A percentile compares a stretch with the other conserved stretches of the same genome.
phyloP scores from a whole-genome alignment of 805 yeast genomes.

The Hanseniaspora taiwanica region DNA sequence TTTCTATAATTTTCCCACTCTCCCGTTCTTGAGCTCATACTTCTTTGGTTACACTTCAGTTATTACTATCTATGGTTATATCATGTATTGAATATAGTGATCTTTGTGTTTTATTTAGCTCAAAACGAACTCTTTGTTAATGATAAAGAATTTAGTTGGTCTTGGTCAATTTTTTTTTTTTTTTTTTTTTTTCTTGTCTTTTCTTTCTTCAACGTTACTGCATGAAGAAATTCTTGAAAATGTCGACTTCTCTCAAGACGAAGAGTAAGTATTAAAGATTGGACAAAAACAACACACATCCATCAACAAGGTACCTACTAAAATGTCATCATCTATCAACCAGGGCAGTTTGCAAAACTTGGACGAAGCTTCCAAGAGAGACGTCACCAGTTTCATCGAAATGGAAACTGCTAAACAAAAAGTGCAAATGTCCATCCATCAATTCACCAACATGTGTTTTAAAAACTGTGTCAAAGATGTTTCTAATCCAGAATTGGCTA shows the following conservation, averaged over 20 bases:
- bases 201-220: no score
- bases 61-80: no score
- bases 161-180: no score
- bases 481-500: slow-evolving; percentile 35
- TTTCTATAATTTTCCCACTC: slow-evolving; percentile 9
- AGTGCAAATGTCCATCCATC: slow-evolving; percentile 76
- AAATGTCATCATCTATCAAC: slow-evolving; percentile 20
- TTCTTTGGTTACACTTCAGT: neutral
- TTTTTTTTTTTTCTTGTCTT: no score
- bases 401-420: slow-evolving; percentile 78
- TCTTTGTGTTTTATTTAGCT: no score
- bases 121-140: no score
- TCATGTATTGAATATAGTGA: no score
- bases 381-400: slow-evolving; percentile 63
- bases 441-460: slow-evolving; percentile 83
- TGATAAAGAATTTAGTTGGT: no score
- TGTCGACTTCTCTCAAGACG: no score
- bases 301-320: neutral
- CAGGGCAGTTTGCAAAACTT: slow-evolving; percentile 31
- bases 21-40: no score
- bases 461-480: slow-evolving; percentile 57
- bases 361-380: slow-evolving; percentile 62
- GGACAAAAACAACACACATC: neutral
- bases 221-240: no score
- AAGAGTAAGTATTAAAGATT: no score